Base-by-base conservation (phyloP, 2,329 filamentous ascomycete species). In the Trichoderma breve region DNA sequence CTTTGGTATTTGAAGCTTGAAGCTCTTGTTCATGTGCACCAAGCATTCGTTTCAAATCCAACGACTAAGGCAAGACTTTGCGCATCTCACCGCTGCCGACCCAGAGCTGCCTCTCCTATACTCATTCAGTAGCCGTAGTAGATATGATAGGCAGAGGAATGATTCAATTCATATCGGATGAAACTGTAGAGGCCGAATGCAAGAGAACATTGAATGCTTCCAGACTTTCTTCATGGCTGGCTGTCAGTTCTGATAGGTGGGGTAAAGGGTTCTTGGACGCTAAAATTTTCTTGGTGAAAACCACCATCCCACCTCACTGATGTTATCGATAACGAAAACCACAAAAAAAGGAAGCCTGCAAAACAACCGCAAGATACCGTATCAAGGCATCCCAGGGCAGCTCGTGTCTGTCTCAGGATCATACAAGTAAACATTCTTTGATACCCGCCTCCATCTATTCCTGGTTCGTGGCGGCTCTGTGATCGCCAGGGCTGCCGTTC, bases 281-380 rank as follows among this genome's bases (percentile, higher is more conserved):
- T 69, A 69, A 60, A 66, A 47, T n/a, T 51, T 69, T 51, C 34
- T 24, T 51, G 53, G 53, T n/a, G 51, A 60, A 69, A 47, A 60
- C 6, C 53, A 8, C 26, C 65, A 68, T 68, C 65, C 53, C 65
- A 68, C 65, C 53, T 68, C 57, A 6, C 1, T 2, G n/a, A 1
- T 6, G 24, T n/a, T 68, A 69, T 69, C 66, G 66, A 69, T 69
- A 70, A 70, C 26, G 39, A 70, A 62, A 53, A 70, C 21, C 57
- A 70, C 36, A 70, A 51, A 70, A 69, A 70, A 51, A 62, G 67
- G 36, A 4, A 53, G 11, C 67, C 7, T 62, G 15, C 39, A 7
- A n/a, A 61, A 70, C 36, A 70, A 70, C 12, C 28, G 3, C 67
- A 32, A 12, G 39, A 47, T 70, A 36, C 28, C 21, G 57, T 14